Conservation (phyloP, 2,329 filamentous ascomycete genomes). For the Apiospora rasikravindrae region DNA sequence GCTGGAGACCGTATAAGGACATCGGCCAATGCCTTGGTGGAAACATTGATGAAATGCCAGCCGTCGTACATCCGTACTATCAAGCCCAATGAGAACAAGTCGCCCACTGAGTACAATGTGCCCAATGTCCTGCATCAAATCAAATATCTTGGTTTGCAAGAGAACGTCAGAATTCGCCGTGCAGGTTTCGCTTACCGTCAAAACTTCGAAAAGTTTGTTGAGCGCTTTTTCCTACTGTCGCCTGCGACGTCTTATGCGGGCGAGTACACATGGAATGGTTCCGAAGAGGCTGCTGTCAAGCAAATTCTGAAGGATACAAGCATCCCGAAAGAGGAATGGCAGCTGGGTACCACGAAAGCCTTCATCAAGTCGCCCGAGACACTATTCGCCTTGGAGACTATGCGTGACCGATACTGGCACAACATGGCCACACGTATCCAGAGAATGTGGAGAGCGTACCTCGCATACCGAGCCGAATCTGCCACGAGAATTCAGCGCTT, state of each 20-base stretch:
- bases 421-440: constrained; percentile 99
- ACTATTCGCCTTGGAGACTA: constrained; percentile 93
- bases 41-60: constrained; percentile 95
- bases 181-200: constrained; percentile 97
- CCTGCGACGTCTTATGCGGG: constrained; percentile 95
- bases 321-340: constrained; percentile 93
- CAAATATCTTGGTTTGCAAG: constrained; percentile 98
- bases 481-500: constrained; percentile 93
- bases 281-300: constrained; percentile 83
- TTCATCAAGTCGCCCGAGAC: constrained; percentile 99
- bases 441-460: constrained; percentile 94
- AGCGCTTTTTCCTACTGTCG: constrained; percentile 94
- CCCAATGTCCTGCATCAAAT: constrained; percentile 96
- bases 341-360: constrained; percentile 94
- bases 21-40: constrained; percentile 92
- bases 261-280: constrained; percentile 94
- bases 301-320: constrained; percentile 97
- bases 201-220: constrained; percentile 97
- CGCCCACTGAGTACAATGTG: constrained; percentile 87
- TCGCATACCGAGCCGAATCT: constrained; percentile 89
- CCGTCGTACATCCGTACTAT: constrained; percentile 99
- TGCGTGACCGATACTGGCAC: constrained; percentile 98
- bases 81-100: constrained; percentile 99
- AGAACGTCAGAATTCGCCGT: constrained; percentile 96
- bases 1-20: constrained; percentile 95